phyloP scores from a whole-genome alignment of 2,329 filamentous ascomycete genomes.

The Fusarium dlaminii region DNA sequence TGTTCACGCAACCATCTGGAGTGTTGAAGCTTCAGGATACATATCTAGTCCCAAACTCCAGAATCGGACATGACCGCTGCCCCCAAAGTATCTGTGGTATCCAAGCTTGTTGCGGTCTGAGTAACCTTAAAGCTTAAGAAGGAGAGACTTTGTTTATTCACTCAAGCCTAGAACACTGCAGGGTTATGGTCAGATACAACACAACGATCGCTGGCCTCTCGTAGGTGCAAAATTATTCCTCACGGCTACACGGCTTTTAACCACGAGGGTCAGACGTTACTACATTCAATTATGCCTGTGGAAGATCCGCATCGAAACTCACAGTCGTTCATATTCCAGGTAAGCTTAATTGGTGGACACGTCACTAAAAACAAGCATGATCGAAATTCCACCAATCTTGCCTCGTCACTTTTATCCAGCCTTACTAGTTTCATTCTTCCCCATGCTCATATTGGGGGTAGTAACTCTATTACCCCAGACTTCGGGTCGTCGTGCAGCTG shows the following conservation, averaged over 20 bases:
- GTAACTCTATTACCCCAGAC: conserved; percentile 21
- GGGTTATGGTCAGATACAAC: neutral
- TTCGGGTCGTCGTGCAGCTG: conserved; percentile 14
- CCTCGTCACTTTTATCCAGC: neutral
- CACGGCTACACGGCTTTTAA: neutral
- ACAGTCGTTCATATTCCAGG: neutral
- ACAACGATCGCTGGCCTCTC: neutral
- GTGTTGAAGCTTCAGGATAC: too few species aligned
- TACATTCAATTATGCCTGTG: neutral
- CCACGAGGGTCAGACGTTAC: neutral
- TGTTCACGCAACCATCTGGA: too few species aligned
- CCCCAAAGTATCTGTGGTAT: neutral
- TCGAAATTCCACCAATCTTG: conserved; percentile 22
- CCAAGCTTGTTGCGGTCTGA: neutral
- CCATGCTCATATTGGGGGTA: neutral
- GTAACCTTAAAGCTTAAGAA: neutral
- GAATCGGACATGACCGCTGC: neutral
- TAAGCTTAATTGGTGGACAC: conserved; percentile 30
- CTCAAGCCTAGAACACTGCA: neutral
- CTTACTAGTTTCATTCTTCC: neutral
- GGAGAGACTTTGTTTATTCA: neutral
- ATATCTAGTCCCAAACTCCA: too few species aligned
- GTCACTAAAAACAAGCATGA: neutral
- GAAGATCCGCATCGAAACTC: conserved; percentile 1
- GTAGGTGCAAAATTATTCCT: conserved; percentile 11